phyloP scores from a whole-genome alignment of 495 filamentous ascomycete species.

The Choiromyces venosus region DNA sequence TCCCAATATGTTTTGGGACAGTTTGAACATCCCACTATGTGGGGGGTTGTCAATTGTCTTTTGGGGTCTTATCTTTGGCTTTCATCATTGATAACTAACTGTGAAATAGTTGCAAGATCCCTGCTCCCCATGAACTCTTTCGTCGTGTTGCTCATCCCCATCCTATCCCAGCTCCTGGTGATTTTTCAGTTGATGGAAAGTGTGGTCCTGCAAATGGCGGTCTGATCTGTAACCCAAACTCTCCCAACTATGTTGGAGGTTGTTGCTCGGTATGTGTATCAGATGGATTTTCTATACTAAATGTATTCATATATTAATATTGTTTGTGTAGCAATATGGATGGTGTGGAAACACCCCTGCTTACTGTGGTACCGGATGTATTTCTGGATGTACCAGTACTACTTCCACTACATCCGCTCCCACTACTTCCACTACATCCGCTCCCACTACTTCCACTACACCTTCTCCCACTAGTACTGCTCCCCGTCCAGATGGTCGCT shows the following conservation, averaged over 20 bases:
- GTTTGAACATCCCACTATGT: background rate
- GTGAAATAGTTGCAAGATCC: background rate
- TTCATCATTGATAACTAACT: background rate
- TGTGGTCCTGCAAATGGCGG: conserved; percentile 31
- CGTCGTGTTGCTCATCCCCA: conserved; percentile 18
- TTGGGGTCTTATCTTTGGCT: background rate
- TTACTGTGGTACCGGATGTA: conserved; percentile 44
- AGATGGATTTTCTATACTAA: background rate
- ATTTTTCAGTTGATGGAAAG: conserved; percentile 22
- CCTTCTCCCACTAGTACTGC: background rate
- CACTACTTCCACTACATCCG: conserved; percentile 20
- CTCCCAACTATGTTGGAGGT: conserved; percentile 16
- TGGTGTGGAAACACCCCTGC: conserved; percentile 43
- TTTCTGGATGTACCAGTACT: conserved; percentile 40
- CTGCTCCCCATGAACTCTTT: conserved; percentile 10
- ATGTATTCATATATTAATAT: conserved; percentile 1
- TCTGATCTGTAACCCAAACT: conserved; percentile 25
- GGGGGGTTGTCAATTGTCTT: background rate
- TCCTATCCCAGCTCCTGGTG: conserved; percentile 27
- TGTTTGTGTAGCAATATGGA: conserved; percentile 41
- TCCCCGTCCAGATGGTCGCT: conserved; percentile 35
- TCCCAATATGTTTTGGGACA: background rate
- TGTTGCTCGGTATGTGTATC: conserved; percentile 28
- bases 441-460: conserved; percentile 4
- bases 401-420: conserved; percentile 9